Evolutionary conservation across 148 eudicot genomes (phyloP).

Genomic region (Fagopyrum esculentum): DNA sequence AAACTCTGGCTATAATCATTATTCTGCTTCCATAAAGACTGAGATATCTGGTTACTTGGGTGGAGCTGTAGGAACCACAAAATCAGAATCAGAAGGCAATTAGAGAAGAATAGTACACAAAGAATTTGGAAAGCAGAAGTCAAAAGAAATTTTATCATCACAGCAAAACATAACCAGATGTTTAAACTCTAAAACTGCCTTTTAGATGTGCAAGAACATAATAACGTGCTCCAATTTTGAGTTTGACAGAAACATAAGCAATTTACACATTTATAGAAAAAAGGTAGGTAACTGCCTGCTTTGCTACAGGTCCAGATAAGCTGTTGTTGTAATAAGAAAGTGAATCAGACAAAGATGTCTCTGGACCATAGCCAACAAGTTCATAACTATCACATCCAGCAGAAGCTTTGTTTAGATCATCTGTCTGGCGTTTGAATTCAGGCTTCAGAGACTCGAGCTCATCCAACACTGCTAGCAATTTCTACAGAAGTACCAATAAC

Average conservation of each 20-base stretch:
- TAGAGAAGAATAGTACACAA: not conserved
- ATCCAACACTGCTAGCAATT: slow-evolving; percentile 51
- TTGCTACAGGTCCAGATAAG: slow-evolving; percentile 29
- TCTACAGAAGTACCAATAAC: slow-evolving; percentile 31
- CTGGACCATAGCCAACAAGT: slow-evolving; percentile 36
- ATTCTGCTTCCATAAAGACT: slow-evolving; percentile 49
- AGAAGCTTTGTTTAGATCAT: slow-evolving; percentile 45
- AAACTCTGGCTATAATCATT: slow-evolving; percentile 30
- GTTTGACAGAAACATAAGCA: not conserved
- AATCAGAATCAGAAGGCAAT: not conserved
- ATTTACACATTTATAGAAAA: not conserved
- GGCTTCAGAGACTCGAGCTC: slow-evolving; percentile 90
- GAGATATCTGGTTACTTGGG: slow-evolving; percentile 27
- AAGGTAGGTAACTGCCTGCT: slow-evolving; percentile 39
- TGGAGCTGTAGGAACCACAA: slow-evolving; percentile 31
- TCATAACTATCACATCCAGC: slow-evolving; percentile 28
- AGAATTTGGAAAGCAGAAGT: not conserved
- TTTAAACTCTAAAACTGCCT: not conserved
- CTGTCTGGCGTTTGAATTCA: slow-evolving; percentile 42
- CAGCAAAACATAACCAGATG: not conserved
- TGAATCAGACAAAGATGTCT: slow-evolving; percentile 28
- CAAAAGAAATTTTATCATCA: not conserved
- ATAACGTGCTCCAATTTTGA: not conserved
- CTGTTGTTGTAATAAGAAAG: slow-evolving; percentile 25
- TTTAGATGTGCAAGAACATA: not conserved